phyloP scores from a whole-genome alignment of 352 stramenopile genomes.

The Phytophthora megakarya region DNA sequence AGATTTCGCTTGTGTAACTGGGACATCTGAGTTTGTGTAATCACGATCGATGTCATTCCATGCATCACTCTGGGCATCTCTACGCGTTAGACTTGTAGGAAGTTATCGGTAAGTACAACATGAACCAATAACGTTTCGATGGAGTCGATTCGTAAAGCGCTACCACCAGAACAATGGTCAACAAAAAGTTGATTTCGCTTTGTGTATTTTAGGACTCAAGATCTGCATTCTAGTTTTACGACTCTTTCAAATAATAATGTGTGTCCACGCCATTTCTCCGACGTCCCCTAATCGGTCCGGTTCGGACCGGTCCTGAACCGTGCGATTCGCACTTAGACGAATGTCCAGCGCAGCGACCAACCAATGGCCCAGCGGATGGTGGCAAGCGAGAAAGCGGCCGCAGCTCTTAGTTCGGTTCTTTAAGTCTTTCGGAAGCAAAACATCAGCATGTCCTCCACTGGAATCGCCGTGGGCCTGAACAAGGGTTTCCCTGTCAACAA shows the following conservation, averaged over 20 bases:
- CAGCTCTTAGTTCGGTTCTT: slow-evolving; percentile 83
- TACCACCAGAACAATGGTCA: too few species aligned
- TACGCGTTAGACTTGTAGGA: too few species aligned
- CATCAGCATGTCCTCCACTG: slow-evolving; percentile 87
- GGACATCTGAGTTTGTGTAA: background rate
- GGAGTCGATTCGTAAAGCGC: too few species aligned
- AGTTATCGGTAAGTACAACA: too few species aligned
- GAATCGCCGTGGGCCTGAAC: slow-evolving; percentile 92
- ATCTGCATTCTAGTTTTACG: too few species aligned
- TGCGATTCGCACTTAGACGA: slow-evolving; percentile 23
- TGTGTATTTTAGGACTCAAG: too few species aligned
- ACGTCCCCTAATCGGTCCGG: slow-evolving; percentile 4
- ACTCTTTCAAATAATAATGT: too few species aligned
- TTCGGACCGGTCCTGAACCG: slow-evolving; percentile 36
- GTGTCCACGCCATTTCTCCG: background rate
- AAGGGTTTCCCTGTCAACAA: slow-evolving; percentile 94
- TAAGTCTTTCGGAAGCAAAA: slow-evolving; percentile 87
- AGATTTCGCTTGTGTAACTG: background rate
- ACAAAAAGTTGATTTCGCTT: too few species aligned
- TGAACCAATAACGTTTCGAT: too few species aligned
- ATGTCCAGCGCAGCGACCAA: slow-evolving; percentile 32
- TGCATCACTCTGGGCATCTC: too few species aligned
- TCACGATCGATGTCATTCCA: background rate
- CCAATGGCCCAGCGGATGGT: slow-evolving; percentile 36
- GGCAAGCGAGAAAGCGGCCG: slow-evolving; percentile 4